Base-by-base conservation (phyloP, 768 basidiomycete genomes). In the Brasilioporus rufonigricans region DNA sequence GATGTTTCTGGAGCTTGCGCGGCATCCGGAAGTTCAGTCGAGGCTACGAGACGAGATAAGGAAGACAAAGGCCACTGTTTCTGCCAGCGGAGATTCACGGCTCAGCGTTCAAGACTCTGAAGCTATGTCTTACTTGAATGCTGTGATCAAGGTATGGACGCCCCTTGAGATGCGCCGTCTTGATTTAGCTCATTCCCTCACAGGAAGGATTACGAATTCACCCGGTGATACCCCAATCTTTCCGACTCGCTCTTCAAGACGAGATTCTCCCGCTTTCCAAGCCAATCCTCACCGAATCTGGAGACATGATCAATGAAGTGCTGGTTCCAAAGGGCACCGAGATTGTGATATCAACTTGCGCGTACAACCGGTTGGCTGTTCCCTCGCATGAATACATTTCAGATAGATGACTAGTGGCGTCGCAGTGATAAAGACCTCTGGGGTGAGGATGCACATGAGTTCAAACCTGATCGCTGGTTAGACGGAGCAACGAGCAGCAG, bases 1-100 rank as follows among this genome's bases (percentile, higher is more conserved):
- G 84, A 77, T 78, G 4, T 68, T 90, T 2, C 73, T 84, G 48
- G 82, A 85, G 59, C 74, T 91, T 12, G 78, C 83, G 1, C 76
- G 73, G 31, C 70, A 84, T 55, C 83, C 80, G 0, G 72, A 80
- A 18, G 67, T 81, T 13, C 89, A 91, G 64, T 70, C 69, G 2
- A 77, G 75, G 49, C 78, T 92, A 14, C 80, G 89, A 18, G 73
- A 47, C 11, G 61, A 62, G 32, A 61, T 62, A 43, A 52, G 53
- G 38, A 50, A 47, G 36, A 55, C 36, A 4, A 21, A 32, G 11
- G 40, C 51, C 0, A 13, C n/a, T 24, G 33, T 45, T 7, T 39
- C 24, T 11, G 33, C 52, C 12, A 53, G 48, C 8, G n/a, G 48
- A 8, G 44, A 60, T 35, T 12, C 53, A 35, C 51, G 48, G 0